Evolutionary conservation across 108 stramenopile genomes (phyloP).

Genomic region (Bacterosira constricta): DNA sequence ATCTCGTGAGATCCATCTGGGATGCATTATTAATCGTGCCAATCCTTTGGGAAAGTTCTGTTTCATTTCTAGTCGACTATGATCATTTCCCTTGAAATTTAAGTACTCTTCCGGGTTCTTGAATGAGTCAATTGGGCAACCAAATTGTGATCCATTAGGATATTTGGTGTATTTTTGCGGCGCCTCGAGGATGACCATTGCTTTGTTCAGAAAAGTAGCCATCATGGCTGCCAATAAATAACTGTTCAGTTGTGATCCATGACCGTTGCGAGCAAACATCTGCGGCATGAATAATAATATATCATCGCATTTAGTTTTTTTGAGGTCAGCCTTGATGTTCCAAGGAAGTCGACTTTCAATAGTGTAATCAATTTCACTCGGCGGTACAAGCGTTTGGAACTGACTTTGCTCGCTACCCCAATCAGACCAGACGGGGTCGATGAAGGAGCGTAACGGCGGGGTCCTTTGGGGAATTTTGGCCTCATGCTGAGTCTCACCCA

Average conservation of each 20-base stretch:
- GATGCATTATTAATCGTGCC: slow-evolving; percentile 27
- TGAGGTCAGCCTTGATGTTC: not conserved
- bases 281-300: slow-evolving; percentile 7
- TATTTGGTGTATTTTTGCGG: slow-evolving; percentile 12
- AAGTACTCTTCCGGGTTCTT: not conserved
- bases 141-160: slow-evolving; percentile 31
- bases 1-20: slow-evolving; percentile 23
- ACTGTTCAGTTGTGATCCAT: slow-evolving; percentile 28
- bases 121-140: slow-evolving; percentile 34
- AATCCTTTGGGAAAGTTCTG: slow-evolving; percentile 37
- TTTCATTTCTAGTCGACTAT: slow-evolving; percentile 3
- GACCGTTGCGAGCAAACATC: slow-evolving; percentile 10
- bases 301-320: slow-evolving; percentile 6
- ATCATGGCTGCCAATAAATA: slow-evolving; percentile 19
- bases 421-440: not conserved
- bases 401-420: slow-evolving; percentile 11
- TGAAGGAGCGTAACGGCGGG: not conserved
- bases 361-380: slow-evolving; percentile 23
- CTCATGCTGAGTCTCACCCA: not conserved
- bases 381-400: slow-evolving; percentile 20
- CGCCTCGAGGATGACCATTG: slow-evolving; percentile 21
- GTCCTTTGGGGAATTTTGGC: not conserved
- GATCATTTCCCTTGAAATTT: slow-evolving; percentile 11
- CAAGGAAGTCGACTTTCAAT: slow-evolving; percentile 13
- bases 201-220: slow-evolving; percentile 17